Conservation (phyloP, 176 grass and related monocot genomes). For the Oryza meridionalis region DNA sequence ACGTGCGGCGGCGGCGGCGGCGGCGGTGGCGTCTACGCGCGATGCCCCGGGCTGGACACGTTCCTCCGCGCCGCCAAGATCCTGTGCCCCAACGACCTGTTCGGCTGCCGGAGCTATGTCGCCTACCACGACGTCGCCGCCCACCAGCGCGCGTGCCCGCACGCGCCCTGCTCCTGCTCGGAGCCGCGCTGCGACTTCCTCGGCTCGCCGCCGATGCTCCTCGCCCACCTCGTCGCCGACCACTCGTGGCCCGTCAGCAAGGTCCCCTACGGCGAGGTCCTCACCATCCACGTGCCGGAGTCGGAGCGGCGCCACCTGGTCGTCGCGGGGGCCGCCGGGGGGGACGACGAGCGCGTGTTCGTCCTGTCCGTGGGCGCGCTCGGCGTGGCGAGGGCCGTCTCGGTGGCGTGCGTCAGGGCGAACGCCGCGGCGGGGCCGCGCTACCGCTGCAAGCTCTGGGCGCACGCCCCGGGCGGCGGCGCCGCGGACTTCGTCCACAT, state of each 20-base stretch:
- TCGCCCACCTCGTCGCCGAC: neutral
- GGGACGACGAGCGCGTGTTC: neutral
- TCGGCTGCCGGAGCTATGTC: too few species aligned
- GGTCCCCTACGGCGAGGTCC: neutral
- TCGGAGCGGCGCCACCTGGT: neutral
- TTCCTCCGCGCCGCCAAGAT: too few species aligned
- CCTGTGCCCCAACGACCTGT: too few species aligned
- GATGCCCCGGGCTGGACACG: too few species aligned
- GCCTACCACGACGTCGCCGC: too few species aligned
- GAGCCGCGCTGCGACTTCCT: neutral
- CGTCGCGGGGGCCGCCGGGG: neutral
- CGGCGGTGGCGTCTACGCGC: too few species aligned
- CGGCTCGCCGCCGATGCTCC: neutral
- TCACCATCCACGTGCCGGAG: neutral
- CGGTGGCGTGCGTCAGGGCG: neutral
- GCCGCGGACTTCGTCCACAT: too few species aligned
- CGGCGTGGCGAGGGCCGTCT: neutral
- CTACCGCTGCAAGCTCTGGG: neutral
- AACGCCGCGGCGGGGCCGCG: neutral
- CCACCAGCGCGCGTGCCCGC: slow-evolving; percentile 10
- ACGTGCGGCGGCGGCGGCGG: too few species aligned
- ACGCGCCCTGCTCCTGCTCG: neutral
- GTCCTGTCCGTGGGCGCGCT: neutral
- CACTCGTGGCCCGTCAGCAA: neutral
- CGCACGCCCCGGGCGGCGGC: too few species aligned